Evolutionary conservation across 768 basidiomycete genomes (phyloP).

Genomic region (Mrakia hoshinonis): DNA sequence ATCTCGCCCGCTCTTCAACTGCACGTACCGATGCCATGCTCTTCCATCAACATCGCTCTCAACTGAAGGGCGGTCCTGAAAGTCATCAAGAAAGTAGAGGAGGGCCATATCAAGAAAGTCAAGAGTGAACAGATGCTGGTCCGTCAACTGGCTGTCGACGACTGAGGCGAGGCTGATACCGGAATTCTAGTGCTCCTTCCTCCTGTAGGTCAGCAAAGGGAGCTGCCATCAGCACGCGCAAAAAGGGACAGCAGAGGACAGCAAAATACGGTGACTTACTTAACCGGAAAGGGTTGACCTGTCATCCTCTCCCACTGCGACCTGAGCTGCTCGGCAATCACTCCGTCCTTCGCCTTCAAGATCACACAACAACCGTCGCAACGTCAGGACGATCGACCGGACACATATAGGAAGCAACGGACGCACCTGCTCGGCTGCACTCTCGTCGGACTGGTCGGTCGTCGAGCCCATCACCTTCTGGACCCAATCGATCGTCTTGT

Average conservation of each 20-base stretch:
- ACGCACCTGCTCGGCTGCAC: background rate
- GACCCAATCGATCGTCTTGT: background rate
- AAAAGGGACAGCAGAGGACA: background rate
- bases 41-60: too few species aligned
- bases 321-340: background rate
- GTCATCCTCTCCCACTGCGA: background rate
- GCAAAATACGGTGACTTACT: background rate
- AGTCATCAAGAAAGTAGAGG: background rate
- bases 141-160: too few species aligned
- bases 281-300: background rate
- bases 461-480: background rate
- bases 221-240: background rate
- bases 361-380: background rate
- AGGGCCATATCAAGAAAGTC: too few species aligned
- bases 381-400: background rate
- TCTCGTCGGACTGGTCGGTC: background rate
- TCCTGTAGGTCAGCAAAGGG: background rate
- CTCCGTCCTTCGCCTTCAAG: background rate
- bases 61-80: background rate
- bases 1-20: background rate
- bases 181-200: background rate
- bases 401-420: background rate
- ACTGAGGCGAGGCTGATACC: too few species aligned
- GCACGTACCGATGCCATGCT: background rate
- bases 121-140: too few species aligned